Evolutionary conservation across 1,284 basidiomycete species (phyloP).

Genomic region (Austroboletus novae-zelandiae): DNA sequence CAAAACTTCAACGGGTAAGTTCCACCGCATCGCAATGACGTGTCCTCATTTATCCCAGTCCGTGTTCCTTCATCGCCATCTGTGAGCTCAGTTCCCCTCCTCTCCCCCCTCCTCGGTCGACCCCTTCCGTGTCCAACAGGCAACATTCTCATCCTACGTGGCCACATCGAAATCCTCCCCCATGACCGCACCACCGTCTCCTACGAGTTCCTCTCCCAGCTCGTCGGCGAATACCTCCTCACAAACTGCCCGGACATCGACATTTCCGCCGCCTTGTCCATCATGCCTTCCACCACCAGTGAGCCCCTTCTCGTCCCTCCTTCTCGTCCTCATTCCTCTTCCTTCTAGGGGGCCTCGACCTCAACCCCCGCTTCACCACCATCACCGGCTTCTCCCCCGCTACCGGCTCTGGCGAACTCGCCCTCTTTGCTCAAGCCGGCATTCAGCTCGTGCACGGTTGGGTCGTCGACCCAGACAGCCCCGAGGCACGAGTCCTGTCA

Average conservation of each 20-base stretch:
- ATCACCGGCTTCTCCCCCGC: conserved; percentile 65
- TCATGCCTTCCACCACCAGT: conserved; percentile 84
- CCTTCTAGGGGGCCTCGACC: conserved; percentile 72
- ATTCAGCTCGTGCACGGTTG: conserved; percentile 88
- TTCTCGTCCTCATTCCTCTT: not conserved
- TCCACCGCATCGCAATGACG: not conserved
- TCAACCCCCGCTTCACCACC: conserved; percentile 80
- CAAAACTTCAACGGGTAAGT: conserved; percentile 80
- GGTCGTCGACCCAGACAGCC: conserved; percentile 78
- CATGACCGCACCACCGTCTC: conserved; percentile 67
- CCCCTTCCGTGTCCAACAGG: conserved; percentile 40
- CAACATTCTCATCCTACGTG: conserved; percentile 81
- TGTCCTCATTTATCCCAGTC: conserved; percentile 42
- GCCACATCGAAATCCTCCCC: conserved; percentile 70
- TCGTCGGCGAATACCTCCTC: conserved; percentile 83
- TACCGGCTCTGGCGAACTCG: conserved; percentile 66
- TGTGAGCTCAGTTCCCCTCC: conserved; percentile 47
- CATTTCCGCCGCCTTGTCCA: conserved; percentile 75
- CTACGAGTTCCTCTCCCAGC: conserved; percentile 79
- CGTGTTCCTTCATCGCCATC: conserved; percentile 89
- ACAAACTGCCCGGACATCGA: conserved; percentile 62
- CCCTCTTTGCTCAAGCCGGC: conserved; percentile 79
- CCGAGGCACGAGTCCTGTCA: conserved; percentile 55
- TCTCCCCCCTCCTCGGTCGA: not conserved
- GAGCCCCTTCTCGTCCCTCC: conserved; percentile 9